Evolutionary conservation across 2,329 filamentous ascomycete species (phyloP).

Genomic region (Ustulina deusta): DNA sequence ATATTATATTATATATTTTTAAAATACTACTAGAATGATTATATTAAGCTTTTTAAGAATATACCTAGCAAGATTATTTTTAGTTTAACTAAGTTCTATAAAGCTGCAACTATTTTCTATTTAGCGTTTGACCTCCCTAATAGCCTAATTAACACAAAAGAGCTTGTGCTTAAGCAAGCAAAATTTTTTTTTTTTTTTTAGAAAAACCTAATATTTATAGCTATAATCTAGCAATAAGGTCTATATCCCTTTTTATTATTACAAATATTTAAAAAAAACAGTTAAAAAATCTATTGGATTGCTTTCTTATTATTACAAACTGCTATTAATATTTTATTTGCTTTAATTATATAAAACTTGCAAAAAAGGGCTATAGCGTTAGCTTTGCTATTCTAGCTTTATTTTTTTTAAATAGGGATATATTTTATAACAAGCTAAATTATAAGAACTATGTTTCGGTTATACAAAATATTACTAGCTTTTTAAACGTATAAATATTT

Average conservation of each 20-base stretch:
- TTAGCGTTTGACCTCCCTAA: background rate
- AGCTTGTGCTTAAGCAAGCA: background rate
- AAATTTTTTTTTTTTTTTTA: constrained; percentile 4
- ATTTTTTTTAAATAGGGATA: constrained; percentile 32
- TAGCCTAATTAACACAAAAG: background rate
- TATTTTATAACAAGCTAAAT: constrained; percentile 13
- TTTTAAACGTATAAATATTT: constrained; percentile 12
- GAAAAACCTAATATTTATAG: background rate
- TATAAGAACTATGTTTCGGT: background rate
- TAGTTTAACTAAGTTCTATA: constrained; percentile 3
- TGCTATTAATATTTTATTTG: constrained; percentile 26
- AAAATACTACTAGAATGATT: no score
- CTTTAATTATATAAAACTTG: constrained; percentile 3
- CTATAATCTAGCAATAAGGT: background rate
- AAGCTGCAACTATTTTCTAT: constrained; percentile 12
- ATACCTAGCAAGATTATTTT: no score
- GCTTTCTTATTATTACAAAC: constrained; percentile 28
- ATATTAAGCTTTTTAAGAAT: no score
- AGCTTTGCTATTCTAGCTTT: constrained; percentile 25
- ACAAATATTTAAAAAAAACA: constrained; percentile 5
- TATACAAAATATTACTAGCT: background rate
- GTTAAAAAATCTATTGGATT: constrained; percentile 8
- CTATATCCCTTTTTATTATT: constrained; percentile 8
- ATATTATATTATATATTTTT: no score
- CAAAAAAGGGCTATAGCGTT: constrained; percentile 3